These are phyloP conservation scores for Yamadazyma insecticola DNA, from an alignment of 805 yeast species.

Conservation along the genomic window DNA sequence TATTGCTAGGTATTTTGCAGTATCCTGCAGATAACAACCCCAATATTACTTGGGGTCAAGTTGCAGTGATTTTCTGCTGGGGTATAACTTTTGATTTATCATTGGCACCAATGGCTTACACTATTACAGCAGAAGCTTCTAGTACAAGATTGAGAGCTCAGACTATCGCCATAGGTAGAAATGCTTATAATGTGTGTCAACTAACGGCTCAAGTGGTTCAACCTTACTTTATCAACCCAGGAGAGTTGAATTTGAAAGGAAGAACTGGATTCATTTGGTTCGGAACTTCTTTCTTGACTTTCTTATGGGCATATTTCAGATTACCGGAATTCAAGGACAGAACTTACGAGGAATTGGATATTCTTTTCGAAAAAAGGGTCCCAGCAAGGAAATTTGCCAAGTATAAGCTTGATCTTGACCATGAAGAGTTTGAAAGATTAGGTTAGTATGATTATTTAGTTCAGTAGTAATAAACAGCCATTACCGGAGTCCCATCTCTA, in stretches of 20 bases:
- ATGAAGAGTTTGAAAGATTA: slow-evolving; percentile 4
- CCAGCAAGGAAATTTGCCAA: slow-evolving; percentile 31
- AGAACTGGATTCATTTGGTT: slow-evolving; percentile 37
- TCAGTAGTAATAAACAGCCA: too few species aligned
- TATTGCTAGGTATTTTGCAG: slow-evolving; percentile 36
- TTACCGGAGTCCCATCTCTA: too few species aligned
- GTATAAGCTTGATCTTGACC: slow-evolving; percentile 4
- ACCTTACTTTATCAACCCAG: slow-evolving; percentile 33
- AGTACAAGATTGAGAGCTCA: slow-evolving; percentile 33
- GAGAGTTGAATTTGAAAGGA: slow-evolving; percentile 38
- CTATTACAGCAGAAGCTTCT: slow-evolving; percentile 34
- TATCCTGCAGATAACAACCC: slow-evolving; percentile 8
- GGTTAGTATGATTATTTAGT: too few species aligned
- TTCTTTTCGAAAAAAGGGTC: slow-evolving; percentile 35
- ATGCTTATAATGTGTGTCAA: slow-evolving; percentile 23
- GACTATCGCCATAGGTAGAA: slow-evolving; percentile 29
- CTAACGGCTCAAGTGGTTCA: slow-evolving; percentile 20
- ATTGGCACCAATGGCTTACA: slow-evolving; percentile 35
- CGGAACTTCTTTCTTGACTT: slow-evolving; percentile 19
- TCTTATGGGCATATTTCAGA: slow-evolving; percentile 42
- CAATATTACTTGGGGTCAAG: slow-evolving; percentile 18
- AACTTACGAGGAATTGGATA: slow-evolving; percentile 54
- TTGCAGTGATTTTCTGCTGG: slow-evolving; percentile 14
- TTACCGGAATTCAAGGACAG: slow-evolving; percentile 54
- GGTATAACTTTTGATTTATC: slow-evolving; percentile 34